Base-by-base conservation (phyloP, 2,329 filamentous ascomycete species). In the Thelonectria discophora region DNA sequence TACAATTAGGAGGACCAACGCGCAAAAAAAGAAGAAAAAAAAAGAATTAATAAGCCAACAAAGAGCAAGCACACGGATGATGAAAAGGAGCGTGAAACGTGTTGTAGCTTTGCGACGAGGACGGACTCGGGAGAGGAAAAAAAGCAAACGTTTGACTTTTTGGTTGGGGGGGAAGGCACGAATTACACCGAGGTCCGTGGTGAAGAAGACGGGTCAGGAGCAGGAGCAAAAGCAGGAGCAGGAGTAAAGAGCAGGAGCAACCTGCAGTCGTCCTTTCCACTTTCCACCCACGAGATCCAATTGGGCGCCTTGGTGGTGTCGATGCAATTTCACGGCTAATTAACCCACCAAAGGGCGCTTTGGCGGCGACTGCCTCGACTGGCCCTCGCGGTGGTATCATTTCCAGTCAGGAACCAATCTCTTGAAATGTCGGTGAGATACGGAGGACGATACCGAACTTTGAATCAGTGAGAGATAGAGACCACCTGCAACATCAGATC, bases 321-420 rank as follows among this genome's bases (percentile, higher is more conserved):
- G 34, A 42, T 56, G 27, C 45, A 57, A 57, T 57, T 57, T 57
- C 30, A 18, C 54, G 34, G 46, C 21, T 24, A 47, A 47, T 21
- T 43, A 18, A 7, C 27, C 17, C 45, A 40, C 5, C 8, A 13
- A n/a, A 46, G 27, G 43, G 18, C 15, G 18, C 43, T 27, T 46
- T 55, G 53, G 43, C 45, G 43, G 34, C 27, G 18, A 43, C 17
- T 34, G 27, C 24, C 24, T 34, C 7, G 30, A n/a, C 9, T 20
- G 27, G 46, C 21, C 27, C 4, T 17, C n/a, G n/a, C 8, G 17
- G 34, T 51, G 17, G 48, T 34, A 18, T 37, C 34, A 51, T 51
- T 40, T 40, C 32, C 40, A n/a, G 40, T 43, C 40, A 43, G 34
- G 34, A 37, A 6, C 12, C 34, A 37, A 37, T 37, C 34, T 37